Conservation (phyloP, 2,329 filamentous ascomycete genomes). For the Phialocephala sp. region DNA sequence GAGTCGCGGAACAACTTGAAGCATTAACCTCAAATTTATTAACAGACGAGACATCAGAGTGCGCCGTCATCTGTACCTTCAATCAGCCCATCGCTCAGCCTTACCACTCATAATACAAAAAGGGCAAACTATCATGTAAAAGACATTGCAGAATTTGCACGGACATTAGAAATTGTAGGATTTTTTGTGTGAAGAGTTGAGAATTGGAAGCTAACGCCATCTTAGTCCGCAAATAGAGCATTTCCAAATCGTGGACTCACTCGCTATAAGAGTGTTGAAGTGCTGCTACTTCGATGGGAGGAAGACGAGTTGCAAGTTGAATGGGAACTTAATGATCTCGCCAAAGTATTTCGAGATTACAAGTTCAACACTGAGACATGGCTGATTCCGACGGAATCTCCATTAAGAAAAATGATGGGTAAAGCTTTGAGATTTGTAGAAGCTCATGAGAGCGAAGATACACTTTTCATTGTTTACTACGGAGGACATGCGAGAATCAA, state of each 20-base stretch:
- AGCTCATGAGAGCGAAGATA: conserved; percentile 23
- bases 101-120: too few species aligned
- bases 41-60: too few species aligned
- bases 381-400: conserved; percentile 28
- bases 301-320: conserved; percentile 25
- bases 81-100: too few species aligned
- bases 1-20: too few species aligned
- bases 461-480: conserved; percentile 22
- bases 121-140: too few species aligned
- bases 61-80: too few species aligned
- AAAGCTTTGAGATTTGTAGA: conserved; percentile 27
- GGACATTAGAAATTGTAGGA: too few species aligned
- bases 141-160: too few species aligned
- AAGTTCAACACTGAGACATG: conserved; percentile 34
- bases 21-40: too few species aligned
- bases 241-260: conserved; percentile 32
- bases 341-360: conserved; percentile 28
- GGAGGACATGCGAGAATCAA: conserved; percentile 22
- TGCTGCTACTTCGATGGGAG: conserved; percentile 33
- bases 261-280: conserved; percentile 34
- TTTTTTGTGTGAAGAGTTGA: too few species aligned
- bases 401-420: conserved; percentile 29
- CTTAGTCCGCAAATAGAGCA: conserved; percentile 30
- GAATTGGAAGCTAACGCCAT: too few species aligned
- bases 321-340: conserved; percentile 28